phyloP scores from a whole-genome alignment of 2,329 filamentous ascomycete genomes.

The Neonectria neomacrospora region DNA sequence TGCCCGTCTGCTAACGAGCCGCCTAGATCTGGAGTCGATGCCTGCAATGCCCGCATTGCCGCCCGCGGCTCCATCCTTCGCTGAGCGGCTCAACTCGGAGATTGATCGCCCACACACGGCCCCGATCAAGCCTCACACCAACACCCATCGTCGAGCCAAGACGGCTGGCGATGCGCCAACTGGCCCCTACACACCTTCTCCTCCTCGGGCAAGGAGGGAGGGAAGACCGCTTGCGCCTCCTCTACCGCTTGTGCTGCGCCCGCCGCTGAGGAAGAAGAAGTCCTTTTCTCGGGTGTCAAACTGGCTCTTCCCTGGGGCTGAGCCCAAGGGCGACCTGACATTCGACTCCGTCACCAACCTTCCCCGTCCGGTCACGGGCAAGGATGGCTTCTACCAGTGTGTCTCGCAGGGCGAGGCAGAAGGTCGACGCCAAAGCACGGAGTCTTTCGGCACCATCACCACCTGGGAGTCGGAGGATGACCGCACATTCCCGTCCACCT shows the following conservation, averaged over 20 bases:
- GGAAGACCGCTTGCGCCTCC: slow-evolving; percentile 63
- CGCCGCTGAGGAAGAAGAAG: slow-evolving; percentile 73
- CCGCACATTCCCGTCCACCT: slow-evolving; percentile 59
- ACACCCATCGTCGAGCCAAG: slow-evolving; percentile 43
- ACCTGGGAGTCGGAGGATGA: slow-evolving; percentile 62
- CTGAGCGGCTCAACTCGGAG: slow-evolving; percentile 63
- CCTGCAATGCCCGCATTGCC: slow-evolving; percentile 68
- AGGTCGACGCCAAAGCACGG: slow-evolving; percentile 53
- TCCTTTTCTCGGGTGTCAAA: slow-evolving; percentile 71
- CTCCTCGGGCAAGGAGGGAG: slow-evolving; percentile 43
- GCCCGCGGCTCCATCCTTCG: slow-evolving; percentile 67
- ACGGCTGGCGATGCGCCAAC: slow-evolving; percentile 46
- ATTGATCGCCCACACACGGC: slow-evolving; percentile 50
- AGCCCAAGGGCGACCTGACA: slow-evolving; percentile 53
- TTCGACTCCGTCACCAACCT: slow-evolving; percentile 65
- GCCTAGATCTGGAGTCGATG: slow-evolving; percentile 60
- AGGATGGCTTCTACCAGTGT: slow-evolving; percentile 70
- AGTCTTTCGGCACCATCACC: slow-evolving; percentile 60
- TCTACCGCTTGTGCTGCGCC: slow-evolving; percentile 67
- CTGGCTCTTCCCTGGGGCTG: slow-evolving; percentile 64
- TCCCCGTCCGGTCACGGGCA: slow-evolving; percentile 61
- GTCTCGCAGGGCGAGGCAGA: slow-evolving; percentile 52
- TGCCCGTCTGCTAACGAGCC: slow-evolving; percentile 30
- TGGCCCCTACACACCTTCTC: slow-evolving; percentile 41
- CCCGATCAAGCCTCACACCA: slow-evolving; percentile 49